phyloP scores from a whole-genome alignment of 306 rosid species.

The Ceratonia siliqua region DNA sequence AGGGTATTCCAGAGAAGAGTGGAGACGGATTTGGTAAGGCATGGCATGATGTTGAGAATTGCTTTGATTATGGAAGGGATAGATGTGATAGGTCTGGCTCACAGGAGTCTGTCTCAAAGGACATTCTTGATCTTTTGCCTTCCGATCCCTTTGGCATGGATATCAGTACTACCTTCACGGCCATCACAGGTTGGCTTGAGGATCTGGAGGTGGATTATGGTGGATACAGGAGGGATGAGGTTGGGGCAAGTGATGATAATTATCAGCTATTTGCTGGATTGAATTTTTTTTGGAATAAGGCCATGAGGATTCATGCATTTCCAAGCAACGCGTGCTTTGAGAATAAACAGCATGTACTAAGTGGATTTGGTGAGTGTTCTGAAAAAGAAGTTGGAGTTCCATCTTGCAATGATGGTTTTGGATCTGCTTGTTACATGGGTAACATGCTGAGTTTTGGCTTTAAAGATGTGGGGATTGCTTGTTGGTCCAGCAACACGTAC shows the following conservation, averaged over 20 bases:
- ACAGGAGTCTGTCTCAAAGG: conserved; percentile 66
- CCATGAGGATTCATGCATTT: conserved; percentile 48
- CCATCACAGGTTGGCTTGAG: conserved; percentile 83
- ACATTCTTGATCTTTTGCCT: conserved; percentile 86
- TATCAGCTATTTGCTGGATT: conserved; percentile 47
- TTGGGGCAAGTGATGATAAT: conserved; percentile 45
- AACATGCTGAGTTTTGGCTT: not conserved
- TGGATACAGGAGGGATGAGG: conserved; percentile 46
- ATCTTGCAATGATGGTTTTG: conserved; percentile 26
- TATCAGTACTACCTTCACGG: conserved; percentile 47
- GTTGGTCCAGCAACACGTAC: conserved; percentile 4
- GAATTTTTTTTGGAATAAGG: conserved; percentile 54
- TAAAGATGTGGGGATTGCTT: not conserved
- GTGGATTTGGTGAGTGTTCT: conserved; percentile 33
- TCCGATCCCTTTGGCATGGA: conserved; percentile 88
- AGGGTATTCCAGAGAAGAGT: conserved; percentile 59
- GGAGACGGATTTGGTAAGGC: conserved; percentile 54
- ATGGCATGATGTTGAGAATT: conserved; percentile 63
- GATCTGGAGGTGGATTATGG: conserved; percentile 71
- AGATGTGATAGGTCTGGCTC: conserved; percentile 55
- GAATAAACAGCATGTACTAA: conserved; percentile 22
- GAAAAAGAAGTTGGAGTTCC: conserved; percentile 28
- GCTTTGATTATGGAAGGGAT: conserved; percentile 66
- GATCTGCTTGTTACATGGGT: conserved; percentile 20
- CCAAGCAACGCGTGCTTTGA: conserved; percentile 34